Base-by-base conservation (phyloP, 768 basidiomycete genomes). In the Lactarius pseudohatsudake region DNA sequence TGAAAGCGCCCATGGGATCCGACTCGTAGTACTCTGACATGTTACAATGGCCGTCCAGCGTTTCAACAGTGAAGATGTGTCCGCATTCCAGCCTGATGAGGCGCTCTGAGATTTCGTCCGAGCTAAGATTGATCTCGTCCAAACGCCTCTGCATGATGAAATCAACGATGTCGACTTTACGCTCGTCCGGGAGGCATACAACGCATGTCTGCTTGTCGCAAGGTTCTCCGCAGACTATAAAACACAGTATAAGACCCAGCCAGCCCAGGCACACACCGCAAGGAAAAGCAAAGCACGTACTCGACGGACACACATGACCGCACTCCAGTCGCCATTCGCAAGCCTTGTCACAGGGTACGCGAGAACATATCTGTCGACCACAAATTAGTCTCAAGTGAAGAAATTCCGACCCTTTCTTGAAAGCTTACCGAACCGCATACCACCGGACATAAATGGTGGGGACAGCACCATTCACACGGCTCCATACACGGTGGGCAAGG, bases 61-160 rank as follows among this genome's bases (percentile, higher is more conserved):
- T 78, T 65, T 77, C 78, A 7, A 79, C 76, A 0, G 80, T 80
- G 69, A 81, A 79, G 47, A 73, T 70, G 65, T 81, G 80, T 1
- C 76, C 74, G 59, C 80, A 81, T 41, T 73, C 73, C 6, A 75
- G 67, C 3, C 61, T 73, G n/a, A 76, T 74, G 4, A 73, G 57
- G 13, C 71, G 72, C 13, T 75, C 75, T 57, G 74, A 70, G 30
- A 75, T 64, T 20, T 80, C 79, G 30, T 68, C 68, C 0, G 72
- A 74, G 11, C 43, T 32, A 4, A 68, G 61, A 57, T 75, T 72
- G 34, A 74, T 65, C 18, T 75, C 74, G 13, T 61, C 70, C 34
- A 80, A 57, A 6, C 71, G 73, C 18, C 72, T 66, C 47, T 75
- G 72, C 73, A 76, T 69, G 69, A 80, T 76, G 63, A 77, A 71